Conservation (phyloP, 352 stramenopile genomes). For the Globisporangium nagaii region DNA sequence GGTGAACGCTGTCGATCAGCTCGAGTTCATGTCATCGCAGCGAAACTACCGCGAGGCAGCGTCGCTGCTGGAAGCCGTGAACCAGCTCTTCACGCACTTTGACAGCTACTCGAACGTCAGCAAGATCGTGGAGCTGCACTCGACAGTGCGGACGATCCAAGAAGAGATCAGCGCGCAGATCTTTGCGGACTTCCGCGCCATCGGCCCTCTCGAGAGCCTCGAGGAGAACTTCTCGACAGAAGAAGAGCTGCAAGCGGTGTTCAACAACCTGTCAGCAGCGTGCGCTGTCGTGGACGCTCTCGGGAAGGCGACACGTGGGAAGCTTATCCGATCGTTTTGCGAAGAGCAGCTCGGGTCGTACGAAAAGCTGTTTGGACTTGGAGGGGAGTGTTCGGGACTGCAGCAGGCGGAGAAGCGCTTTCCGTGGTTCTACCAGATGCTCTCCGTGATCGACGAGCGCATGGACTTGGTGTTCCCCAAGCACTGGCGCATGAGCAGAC, state of each 20-base stretch:
- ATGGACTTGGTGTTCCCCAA: slow-evolving; percentile 94
- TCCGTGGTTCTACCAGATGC: slow-evolving; percentile 77
- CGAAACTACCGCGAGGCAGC: slow-evolving; percentile 93
- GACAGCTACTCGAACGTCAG: slow-evolving; percentile 90
- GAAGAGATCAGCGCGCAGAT: slow-evolving; percentile 85
- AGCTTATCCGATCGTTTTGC: slow-evolving; percentile 70
- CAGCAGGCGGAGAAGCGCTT: slow-evolving; percentile 68
- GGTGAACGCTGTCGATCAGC: slow-evolving; percentile 94
- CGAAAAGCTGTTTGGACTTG: slow-evolving; percentile 55
- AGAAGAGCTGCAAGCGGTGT: slow-evolving; percentile 57
- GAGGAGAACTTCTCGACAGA: slow-evolving; percentile 72
- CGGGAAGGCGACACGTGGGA: slow-evolving; percentile 57
- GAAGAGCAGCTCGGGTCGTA: slow-evolving; percentile 59
- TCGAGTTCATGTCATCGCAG: slow-evolving; percentile 75
- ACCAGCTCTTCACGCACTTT: slow-evolving; percentile 96
- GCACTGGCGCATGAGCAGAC: slow-evolving; percentile 94
- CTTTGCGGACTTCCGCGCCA: slow-evolving; percentile 87
- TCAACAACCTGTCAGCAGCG: slow-evolving; percentile 59
- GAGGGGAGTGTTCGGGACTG: slow-evolving; percentile 45
- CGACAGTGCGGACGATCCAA: slow-evolving; percentile 89
- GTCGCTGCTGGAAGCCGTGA: slow-evolving; percentile 95
- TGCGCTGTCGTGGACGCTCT: slow-evolving; percentile 68
- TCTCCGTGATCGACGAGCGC: slow-evolving; percentile 60
- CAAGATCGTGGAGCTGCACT: slow-evolving; percentile 92
- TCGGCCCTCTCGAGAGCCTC: slow-evolving; percentile 63